Percentiles rank a stretch among this genome's conserved stretches.
phyloP scores from a whole-genome alignment of 768 basidiomycete species.

The Pisolithus marmoratus region DNA sequence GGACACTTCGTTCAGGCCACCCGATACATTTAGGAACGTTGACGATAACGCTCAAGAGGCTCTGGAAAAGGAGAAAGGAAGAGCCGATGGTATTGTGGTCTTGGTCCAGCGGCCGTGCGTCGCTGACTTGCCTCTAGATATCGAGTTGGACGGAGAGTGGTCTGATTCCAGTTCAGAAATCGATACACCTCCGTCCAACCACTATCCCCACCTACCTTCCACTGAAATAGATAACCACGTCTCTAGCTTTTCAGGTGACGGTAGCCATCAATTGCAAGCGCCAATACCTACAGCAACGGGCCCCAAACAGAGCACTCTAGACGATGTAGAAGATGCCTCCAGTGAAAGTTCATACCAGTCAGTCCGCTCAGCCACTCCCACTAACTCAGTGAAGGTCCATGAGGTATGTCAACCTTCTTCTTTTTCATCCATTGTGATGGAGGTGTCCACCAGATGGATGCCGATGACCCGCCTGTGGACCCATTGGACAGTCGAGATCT shows the following conservation, averaged over 20 bases:
- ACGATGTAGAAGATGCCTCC: not conserved
- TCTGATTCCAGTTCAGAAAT: too few species aligned
- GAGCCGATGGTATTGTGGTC: too few species aligned
- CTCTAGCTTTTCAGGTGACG: too few species aligned
- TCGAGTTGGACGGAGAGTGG: too few species aligned
- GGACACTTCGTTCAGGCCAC: not conserved
- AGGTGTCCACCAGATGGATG: not conserved
- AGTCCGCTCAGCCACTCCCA: not conserved
- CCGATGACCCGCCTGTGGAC: not conserved
- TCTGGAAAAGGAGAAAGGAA: not conserved
- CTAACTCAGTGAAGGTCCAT: not conserved
- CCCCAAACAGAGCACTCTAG: not conserved
- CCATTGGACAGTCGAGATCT: constrained; percentile 1
- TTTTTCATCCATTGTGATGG: not conserved
- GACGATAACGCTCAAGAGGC: not conserved
- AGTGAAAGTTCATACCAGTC: not conserved
- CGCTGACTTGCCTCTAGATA: too few species aligned
- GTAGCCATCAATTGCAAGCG: too few species aligned
- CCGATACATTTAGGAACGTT: not conserved
- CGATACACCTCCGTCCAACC: too few species aligned
- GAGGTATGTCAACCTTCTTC: not conserved
- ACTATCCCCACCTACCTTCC: too few species aligned
- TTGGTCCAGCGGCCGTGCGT: too few species aligned
- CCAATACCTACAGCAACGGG: too few species aligned
- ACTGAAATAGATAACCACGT: too few species aligned